Evolutionary conservation across 805 yeast genomes (phyloP).

Genomic region (Kodamaea hsintzibuensis): DNA sequence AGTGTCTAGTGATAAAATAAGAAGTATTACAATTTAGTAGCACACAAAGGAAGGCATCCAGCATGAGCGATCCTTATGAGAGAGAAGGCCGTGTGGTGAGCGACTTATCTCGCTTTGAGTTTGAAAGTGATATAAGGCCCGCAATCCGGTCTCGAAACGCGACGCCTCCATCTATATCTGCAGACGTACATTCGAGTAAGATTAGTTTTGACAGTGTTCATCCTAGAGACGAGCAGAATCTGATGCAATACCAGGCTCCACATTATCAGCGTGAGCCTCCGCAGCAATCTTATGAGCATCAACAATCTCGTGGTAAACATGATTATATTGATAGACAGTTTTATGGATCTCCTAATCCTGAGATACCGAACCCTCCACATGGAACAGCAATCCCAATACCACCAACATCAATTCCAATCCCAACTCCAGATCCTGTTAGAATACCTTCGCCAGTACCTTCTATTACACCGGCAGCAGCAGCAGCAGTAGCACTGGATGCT

Average conservation of each 20-base stretch:
- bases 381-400: not conserved
- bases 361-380: not conserved
- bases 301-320: not conserved
- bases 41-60: not conserved
- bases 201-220: constrained; percentile 11
- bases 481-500: too few relatives aligned
- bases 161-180: constrained; percentile 28
- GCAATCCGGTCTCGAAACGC: constrained; percentile 12
- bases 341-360: not conserved
- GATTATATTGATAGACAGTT: not conserved
- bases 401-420: not conserved
- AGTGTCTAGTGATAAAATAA: not conserved
- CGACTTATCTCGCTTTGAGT: constrained; percentile 35
- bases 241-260: constrained; percentile 6
- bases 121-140: constrained; percentile 26
- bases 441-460: too few relatives aligned
- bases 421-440: too few relatives aligned
- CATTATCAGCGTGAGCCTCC: constrained; percentile 3
- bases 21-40: not conserved
- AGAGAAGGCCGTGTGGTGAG: constrained; percentile 28
- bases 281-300: not conserved
- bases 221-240: constrained; percentile 8
- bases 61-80: not conserved
- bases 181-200: constrained; percentile 12
- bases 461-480: too few relatives aligned